phyloP scores from a whole-genome alignment of 2,329 filamentous ascomycete species.

The Geoglossum cookeanum region DNA sequence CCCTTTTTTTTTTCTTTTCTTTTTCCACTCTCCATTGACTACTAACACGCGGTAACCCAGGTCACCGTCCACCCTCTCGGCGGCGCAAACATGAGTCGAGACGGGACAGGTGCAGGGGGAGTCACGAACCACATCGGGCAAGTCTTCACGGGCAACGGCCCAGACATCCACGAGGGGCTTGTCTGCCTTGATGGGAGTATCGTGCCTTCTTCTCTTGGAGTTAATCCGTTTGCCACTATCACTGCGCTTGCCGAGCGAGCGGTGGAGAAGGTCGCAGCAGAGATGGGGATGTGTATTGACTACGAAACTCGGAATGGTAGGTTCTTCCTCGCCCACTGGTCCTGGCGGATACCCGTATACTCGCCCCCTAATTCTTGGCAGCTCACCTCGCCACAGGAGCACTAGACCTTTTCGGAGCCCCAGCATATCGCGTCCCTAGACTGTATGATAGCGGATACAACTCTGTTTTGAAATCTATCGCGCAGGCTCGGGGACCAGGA shows the following conservation, averaged over 20 bases:
- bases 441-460: too few relatives aligned
- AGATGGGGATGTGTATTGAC: conserved; percentile 26
- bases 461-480: conserved; percentile 9
- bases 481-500: conserved; percentile 14
- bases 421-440: conserved; percentile 19
- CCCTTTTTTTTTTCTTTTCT: background rate
- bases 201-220: conserved; percentile 41
- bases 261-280: conserved; percentile 30
- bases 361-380: background rate
- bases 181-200: conserved; percentile 42
- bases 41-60: conserved; percentile 14
- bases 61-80: conserved; percentile 11
- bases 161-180: conserved; percentile 35
- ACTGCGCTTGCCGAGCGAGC: conserved; percentile 47
- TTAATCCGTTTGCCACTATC: conserved; percentile 52
- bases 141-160: conserved; percentile 33
- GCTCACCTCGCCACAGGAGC: conserved; percentile 13
- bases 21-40: background rate
- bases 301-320: conserved; percentile 24
- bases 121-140: conserved; percentile 43
- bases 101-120: conserved; percentile 36
- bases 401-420: conserved; percentile 36
- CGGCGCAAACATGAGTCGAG: conserved; percentile 41
- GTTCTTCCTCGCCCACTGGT: background rate
- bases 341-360: background rate